Conservation (phyloP, 495 filamentous ascomycete species). For the Aspergillus funiculosus region DNA sequence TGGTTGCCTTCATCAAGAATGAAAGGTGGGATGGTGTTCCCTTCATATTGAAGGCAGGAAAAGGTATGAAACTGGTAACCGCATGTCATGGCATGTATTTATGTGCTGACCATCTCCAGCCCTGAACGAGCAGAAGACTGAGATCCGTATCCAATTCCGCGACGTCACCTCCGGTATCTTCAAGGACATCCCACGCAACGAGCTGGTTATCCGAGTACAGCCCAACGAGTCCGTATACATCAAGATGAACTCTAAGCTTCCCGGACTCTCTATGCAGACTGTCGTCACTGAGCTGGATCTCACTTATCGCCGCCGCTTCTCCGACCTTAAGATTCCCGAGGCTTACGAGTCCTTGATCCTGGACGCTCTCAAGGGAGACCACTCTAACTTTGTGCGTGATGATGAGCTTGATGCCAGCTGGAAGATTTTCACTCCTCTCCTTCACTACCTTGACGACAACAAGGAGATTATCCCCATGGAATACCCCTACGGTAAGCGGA, state of each 20-base stretch:
- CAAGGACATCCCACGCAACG: slow-evolving; percentile 98
- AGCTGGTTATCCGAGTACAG: slow-evolving; percentile 98
- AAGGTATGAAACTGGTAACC: slow-evolving; percentile 49
- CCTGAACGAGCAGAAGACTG: slow-evolving; percentile 99
- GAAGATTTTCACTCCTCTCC: slow-evolving; percentile 95
- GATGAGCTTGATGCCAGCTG: slow-evolving; percentile 98
- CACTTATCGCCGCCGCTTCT: slow-evolving; percentile 97
- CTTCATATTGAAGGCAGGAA: slow-evolving; percentile 99
- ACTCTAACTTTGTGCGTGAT: slow-evolving; percentile 99
- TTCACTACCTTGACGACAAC: slow-evolving; percentile 98
- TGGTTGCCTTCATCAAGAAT: slow-evolving; percentile 98
- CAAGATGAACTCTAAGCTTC: slow-evolving; percentile 99
- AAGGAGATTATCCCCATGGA: slow-evolving; percentile 99
- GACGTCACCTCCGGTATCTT: slow-evolving; percentile 99
- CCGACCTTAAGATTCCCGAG: slow-evolving; percentile 98
- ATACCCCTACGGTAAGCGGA: slow-evolving; percentile 87
- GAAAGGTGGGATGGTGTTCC: slow-evolving; percentile 99
- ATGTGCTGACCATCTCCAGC: slow-evolving; percentile 41
- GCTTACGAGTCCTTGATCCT: slow-evolving; percentile 97
- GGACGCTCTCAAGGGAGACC: slow-evolving; percentile 96
- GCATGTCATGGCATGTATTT: not conserved
- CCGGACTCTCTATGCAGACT: slow-evolving; percentile 98
- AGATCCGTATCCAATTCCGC: slow-evolving; percentile 98
- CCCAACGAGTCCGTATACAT: slow-evolving; percentile 99
- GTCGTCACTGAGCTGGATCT: slow-evolving; percentile 98